Evolutionary conservation across 345 rosid species (phyloP), one percentile per base, ranked within the genome.

Genomic region (Corchorus olitorius): DNA sequence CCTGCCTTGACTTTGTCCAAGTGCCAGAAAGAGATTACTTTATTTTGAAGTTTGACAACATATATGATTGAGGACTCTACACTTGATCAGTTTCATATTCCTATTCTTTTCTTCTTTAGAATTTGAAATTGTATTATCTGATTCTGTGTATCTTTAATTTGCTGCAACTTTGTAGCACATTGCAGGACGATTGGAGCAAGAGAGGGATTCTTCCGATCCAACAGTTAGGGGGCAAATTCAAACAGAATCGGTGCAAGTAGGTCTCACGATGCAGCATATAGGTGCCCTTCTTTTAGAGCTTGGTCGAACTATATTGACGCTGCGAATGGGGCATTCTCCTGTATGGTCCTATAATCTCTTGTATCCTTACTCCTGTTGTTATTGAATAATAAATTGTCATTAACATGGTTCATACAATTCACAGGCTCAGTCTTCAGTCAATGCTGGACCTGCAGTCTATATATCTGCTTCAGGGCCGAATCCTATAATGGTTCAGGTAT

Each of bases 401-500:
- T 69, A 67, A 48, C n/a, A 61, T 59, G 1, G 66, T 75, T 79
- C 33, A 12, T 74, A 20, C 70, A 75, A 80, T 73, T 69, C 73
- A 70, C 90, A 96, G 99, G 91, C 59, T 10, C 86, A 85, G 76
- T 81, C 92, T 65, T 90, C 85, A 79, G 90, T 93, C 70, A 89
- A 91, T 85, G 78, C 99, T 81, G 98, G 99, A 72, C 97, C 99
- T 73, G 97, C 95, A 65, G 95, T 94, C 74, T 96, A 93, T 87
- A 87, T 96, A 81, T 93, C 97, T 65, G 84, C 97, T 9, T 83
- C 94, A 9, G 98, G 97, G 76, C 97, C 99, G 8, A 96, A 92
- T 87, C 97, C 98, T 37, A 89, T 93, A 65, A 96, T 96, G 99
- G 97, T 88, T 73, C 98, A 96, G 98, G 98, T 93, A 39, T 70